A percentile compares a stretch with the other conserved stretches of the same genome.
Evolutionary conservation across 208 protist species (phyloP).

Genomic region (Angomonas desouzai): DNA sequence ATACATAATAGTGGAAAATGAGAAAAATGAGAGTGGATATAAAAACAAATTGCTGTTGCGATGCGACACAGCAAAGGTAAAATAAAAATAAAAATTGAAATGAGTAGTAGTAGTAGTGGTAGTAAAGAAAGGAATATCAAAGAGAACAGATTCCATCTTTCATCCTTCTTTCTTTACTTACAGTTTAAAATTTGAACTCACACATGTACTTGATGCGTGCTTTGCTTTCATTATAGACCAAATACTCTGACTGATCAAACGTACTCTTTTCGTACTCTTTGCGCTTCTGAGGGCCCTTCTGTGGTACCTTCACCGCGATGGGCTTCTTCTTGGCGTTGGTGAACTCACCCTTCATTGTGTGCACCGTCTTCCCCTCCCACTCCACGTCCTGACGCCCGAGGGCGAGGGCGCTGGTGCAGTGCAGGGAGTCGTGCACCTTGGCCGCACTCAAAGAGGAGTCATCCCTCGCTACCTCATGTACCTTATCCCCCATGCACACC

Average conservation of each 20-base stretch:
- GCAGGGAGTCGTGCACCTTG: constrained; percentile 17
- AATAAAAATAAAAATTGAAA: too few species aligned
- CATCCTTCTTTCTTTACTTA: background rate
- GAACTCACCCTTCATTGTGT: background rate
- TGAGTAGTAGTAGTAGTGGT: too few species aligned
- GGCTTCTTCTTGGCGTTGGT: background rate
- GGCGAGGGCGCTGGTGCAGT: constrained; percentile 14
- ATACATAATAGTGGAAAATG: too few species aligned
- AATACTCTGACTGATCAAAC: constrained; percentile 25
- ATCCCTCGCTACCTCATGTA: constrained; percentile 20
- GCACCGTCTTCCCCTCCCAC: background rate
- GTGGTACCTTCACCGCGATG: constrained; percentile 19
- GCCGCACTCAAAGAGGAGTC: constrained; percentile 14
- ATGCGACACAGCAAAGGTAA: too few species aligned
- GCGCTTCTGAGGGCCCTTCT: constrained; percentile 14
- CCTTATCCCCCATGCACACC: constrained; percentile 25
- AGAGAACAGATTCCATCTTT: background rate
- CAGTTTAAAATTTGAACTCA: constrained; percentile 18
- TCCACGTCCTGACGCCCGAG: constrained; percentile 17
- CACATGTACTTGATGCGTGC: constrained; percentile 26
- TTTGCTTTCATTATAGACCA: constrained; percentile 24
- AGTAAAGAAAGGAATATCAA: too few species aligned
- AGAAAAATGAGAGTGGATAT: too few species aligned
- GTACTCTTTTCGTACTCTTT: constrained; percentile 13
- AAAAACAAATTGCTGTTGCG: too few species aligned